These are phyloP conservation scores for Claviceps capensis DNA, from an alignment of 2,329 filamentous ascomycete genomes.

Conservation along the genomic window DNA sequence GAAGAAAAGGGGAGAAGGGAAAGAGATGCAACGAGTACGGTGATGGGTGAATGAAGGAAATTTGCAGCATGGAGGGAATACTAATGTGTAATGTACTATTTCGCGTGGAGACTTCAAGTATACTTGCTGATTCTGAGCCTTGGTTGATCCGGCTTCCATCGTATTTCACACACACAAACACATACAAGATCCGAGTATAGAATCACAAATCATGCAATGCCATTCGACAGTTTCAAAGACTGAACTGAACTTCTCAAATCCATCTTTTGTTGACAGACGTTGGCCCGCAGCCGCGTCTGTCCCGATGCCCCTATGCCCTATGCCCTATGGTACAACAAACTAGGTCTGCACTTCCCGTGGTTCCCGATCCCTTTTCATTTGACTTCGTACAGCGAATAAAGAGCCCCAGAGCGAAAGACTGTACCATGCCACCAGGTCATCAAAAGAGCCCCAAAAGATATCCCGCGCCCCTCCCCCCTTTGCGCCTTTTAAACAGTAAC, in stretches of 20 bases:
- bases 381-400: conserved; percentile 3
- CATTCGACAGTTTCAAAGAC: background rate
- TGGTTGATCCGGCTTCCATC: background rate
- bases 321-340: conserved; percentile 2
- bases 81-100: background rate
- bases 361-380: background rate
- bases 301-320: background rate
- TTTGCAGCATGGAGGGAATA: background rate
- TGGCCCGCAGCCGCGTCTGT: background rate
- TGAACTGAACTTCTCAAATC: background rate
- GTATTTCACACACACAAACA: background rate
- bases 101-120: background rate
- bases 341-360: background rate
- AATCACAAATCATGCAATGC: background rate
- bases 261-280: background rate
- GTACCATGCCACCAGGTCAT: background rate
- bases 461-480: conserved; percentile 1
- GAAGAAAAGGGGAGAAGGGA: no score
- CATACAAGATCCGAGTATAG: background rate
- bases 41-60: background rate
- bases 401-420: background rate
- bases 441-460: background rate
- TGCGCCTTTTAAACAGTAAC: conserved; percentile 1
- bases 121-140: background rate
- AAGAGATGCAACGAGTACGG: no score